A percentile compares a stretch with the other conserved stretches of the same genome.
These are phyloP conservation scores for Pseudocercospora vitis DNA, from an alignment of 2,329 filamentous ascomycete genomes.

Conservation along the genomic window DNA sequence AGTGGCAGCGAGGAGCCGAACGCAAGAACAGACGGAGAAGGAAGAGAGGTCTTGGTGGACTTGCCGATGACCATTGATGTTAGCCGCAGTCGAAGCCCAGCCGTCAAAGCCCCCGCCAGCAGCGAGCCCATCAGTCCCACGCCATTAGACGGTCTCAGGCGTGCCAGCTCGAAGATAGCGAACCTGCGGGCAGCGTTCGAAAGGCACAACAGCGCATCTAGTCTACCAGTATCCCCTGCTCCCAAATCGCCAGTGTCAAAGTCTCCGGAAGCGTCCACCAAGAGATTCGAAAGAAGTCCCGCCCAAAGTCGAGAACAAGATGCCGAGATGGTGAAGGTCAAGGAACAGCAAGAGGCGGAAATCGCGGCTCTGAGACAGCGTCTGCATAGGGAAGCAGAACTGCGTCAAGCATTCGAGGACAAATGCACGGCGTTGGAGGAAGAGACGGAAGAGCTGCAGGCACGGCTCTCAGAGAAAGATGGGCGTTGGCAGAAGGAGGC, in stretches of 20 bases:
- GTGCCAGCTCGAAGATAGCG: slow-evolving; percentile 34
- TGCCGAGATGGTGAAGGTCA: slow-evolving; percentile 9
- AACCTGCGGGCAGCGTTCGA: slow-evolving; percentile 34
- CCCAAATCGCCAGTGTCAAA: slow-evolving; percentile 3
- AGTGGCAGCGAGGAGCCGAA: slow-evolving; percentile 5
- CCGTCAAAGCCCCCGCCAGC: slow-evolving; percentile 6
- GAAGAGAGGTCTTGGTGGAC: background rate
- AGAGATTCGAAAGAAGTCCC: slow-evolving; percentile 20
- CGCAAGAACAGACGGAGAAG: background rate
- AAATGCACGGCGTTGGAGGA: slow-evolving; percentile 23
- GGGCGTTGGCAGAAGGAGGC: slow-evolving; percentile 19
- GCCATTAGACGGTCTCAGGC: slow-evolving; percentile 21
- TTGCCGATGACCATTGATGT: slow-evolving; percentile 10
- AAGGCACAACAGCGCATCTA: slow-evolving; percentile 16
- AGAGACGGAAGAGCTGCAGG: slow-evolving; percentile 20
- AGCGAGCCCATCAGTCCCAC: slow-evolving; percentile 14
- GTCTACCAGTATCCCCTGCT: background rate
- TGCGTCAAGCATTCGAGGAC: slow-evolving; percentile 27
- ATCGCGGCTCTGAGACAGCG: slow-evolving; percentile 24
- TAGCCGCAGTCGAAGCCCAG: slow-evolving; percentile 7
- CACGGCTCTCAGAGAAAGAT: slow-evolving; percentile 18
- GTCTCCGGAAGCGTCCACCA: slow-evolving; percentile 6
- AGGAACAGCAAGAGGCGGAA: slow-evolving; percentile 24
- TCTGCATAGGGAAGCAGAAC: slow-evolving; percentile 28
- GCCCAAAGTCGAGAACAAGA: slow-evolving; percentile 17